Base-by-base conservation (phyloP, 1,284 basidiomycete genomes). In the Apiotrichum akiyoshidainum region DNA sequence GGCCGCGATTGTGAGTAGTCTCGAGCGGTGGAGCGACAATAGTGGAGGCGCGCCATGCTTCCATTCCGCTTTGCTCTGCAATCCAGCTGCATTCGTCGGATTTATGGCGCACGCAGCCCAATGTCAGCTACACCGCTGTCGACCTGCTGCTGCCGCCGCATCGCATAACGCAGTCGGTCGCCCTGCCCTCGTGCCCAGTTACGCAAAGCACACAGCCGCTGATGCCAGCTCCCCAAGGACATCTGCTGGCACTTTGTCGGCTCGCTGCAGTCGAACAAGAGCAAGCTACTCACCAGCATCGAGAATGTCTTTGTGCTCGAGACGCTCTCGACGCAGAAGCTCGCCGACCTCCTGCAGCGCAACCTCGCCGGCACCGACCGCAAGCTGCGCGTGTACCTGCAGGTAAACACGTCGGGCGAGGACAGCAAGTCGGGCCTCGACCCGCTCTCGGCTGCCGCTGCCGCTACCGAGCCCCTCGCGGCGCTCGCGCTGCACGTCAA, bases 201-300 rank as follows among this genome's bases (percentile, higher is more conserved):
- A n/a, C 42, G 21, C 44, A 5, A 31, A 9, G 13, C 8, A 26
- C 26, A 14, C 26, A 22, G 26, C 7, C 26, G 33, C 40, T 49
- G 37, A 47, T 58, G 11, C 26, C 70, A 93, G 90, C 83, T 94
- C 17, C 91, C 92, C 0, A 64, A 68, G 31, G 88, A 90, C 65
- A 91, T 96, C 68, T 82, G 87, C 63, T 99, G 96, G 96, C 95
- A 98, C 78, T 98, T 97, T 74, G 95, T 99, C 66, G 95, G 95
- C 8, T 85, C 87, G 1, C 80, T 99, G 31, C 95, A 99, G 75
- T 92, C 90, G 40, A 99, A 98, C 80, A 99, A 99, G 78, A 86
- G 88, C 47, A 99, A 96, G 78, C 80, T 83, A 19, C 82, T 96
- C n/a, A 92, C 93, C 17, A 81, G 84, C 19, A 89, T 97, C 55